phyloP scores from a whole-genome alignment of 441 rosid species.

The Adansonia rubrostipa region DNA sequence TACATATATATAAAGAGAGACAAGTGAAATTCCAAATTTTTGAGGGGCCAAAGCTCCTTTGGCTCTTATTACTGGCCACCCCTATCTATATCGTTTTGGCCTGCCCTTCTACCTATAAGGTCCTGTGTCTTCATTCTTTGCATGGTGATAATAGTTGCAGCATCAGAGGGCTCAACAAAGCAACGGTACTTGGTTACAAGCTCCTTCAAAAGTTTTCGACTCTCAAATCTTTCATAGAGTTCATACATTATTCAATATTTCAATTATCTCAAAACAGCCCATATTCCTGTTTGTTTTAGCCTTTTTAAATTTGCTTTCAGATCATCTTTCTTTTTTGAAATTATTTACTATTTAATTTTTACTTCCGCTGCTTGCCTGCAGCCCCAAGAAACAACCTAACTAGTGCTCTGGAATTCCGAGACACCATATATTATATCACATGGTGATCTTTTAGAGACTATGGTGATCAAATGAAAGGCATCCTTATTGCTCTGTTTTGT shows the following conservation, averaged over 20 bases:
- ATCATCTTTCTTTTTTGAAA: conserved; percentile 44
- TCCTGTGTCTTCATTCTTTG: conserved; percentile 77
- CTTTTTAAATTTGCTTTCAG: conserved; percentile 79
- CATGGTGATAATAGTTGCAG: conserved; percentile 71
- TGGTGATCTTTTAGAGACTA: not conserved
- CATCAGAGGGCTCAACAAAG: conserved; percentile 76
- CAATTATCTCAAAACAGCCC: conserved; percentile 57
- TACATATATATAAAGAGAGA: too few relatives aligned
- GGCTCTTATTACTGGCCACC: too few relatives aligned
- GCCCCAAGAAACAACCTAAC: conserved; percentile 64
- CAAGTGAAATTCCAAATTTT: too few relatives aligned
- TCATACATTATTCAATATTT: conserved; percentile 60
- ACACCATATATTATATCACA: conserved; percentile 6
- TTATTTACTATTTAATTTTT: conserved; percentile 45
- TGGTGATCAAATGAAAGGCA: not conserved
- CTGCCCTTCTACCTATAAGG: conserved; percentile 63
- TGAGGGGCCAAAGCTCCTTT: too few relatives aligned
- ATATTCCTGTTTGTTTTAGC: conserved; percentile 66
- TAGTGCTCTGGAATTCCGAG: conserved; percentile 52
- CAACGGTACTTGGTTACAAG: conserved; percentile 57
- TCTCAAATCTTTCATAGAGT: conserved; percentile 71
- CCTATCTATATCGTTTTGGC: conserved; percentile 61
- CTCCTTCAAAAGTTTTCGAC: conserved; percentile 38
- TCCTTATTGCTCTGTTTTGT: not conserved
- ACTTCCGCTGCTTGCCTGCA: conserved; percentile 62